Evolutionary conservation across 148 eudicot species (phyloP).

Genomic region (Fagopyrum esculentum): DNA sequence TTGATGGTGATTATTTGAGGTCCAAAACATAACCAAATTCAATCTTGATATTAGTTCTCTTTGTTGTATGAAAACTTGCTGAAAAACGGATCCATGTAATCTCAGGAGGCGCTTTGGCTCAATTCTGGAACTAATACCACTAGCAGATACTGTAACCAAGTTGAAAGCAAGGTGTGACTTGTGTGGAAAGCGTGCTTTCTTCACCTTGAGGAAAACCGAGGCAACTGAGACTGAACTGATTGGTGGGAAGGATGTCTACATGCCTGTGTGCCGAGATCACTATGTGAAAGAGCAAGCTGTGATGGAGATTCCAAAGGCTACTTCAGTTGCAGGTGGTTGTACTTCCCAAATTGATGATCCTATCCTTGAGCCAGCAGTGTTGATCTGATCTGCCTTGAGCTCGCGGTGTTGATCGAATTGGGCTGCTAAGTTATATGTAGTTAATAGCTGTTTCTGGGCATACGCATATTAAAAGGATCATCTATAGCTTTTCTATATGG

Average conservation of each 20-base stretch:
- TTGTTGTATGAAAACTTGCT: background rate
- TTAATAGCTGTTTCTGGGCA: background rate
- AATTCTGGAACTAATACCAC: slow-evolving; percentile 68
- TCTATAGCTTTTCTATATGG: background rate
- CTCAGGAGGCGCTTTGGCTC: slow-evolving; percentile 81
- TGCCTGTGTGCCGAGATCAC: slow-evolving; percentile 95
- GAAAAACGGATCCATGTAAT: background rate
- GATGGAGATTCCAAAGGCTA: background rate
- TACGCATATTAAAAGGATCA: background rate
- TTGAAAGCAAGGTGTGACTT: slow-evolving; percentile 78
- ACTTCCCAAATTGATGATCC: background rate
- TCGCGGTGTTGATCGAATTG: background rate
- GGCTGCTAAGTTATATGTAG: background rate
- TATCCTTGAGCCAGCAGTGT: background rate
- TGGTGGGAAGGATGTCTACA: slow-evolving; percentile 76
- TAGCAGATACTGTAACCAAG: slow-evolving; percentile 90
- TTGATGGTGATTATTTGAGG: slow-evolving; percentile 95
- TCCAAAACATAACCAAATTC: slow-evolving; percentile 12
- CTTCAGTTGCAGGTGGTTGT: background rate
- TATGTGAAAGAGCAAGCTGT: slow-evolving; percentile 50
- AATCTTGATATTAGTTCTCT: too few species aligned
- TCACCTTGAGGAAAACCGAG: slow-evolving; percentile 62
- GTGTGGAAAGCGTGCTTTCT: slow-evolving; percentile 70
- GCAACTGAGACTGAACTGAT: slow-evolving; percentile 64
- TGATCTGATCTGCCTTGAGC: background rate